Base-by-base conservation (phyloP, 106 monocot species). In the Hemerocallis citrina region DNA sequence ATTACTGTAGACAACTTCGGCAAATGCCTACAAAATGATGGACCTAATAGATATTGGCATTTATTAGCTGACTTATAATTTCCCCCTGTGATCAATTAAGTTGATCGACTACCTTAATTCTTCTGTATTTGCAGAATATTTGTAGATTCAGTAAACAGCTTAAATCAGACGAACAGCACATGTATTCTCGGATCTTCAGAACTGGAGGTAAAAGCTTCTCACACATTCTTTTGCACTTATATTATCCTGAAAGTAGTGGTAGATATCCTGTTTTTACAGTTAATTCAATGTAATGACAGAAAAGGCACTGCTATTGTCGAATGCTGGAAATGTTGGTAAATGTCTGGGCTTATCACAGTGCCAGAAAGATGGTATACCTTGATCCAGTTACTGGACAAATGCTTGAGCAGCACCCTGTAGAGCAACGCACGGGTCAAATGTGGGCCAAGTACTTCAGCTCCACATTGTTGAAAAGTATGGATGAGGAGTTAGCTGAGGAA, bases 271-370 rank as follows among this genome's bases (percentile, higher is more conserved):
- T 13, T 1, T 41, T 41, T 41, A 13, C 2, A 41, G 2, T 10
- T 13, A 41, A 31, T 15, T 54, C 4, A 54, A 29, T 59, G 27
- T 49, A 25, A 61, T 66, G 14, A 45, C 86, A 96, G 96, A 84
- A 69, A 68, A 78, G 44, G 33, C 83, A 96, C 19, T 96, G 96
- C 64, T 96, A 96, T 64, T 87, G 86, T 52, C 90, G 84, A 29
- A 2, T 91, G 7, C 25, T 90, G 40, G 96, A 87, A 69, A 22
- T 81, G 44, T 76, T 96, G 21, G 81, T 96, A 35, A 96, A 96
- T 42, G 81, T 96, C 15, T 96, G 96, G 96, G 90, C 87, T 49
- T 96, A 86, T 61, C 96, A 96, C 64, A 96, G 91, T 58, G 86
- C 75, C 35, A 81, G 84, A 66, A 84, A 45, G 67, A 89, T 96